A percentile compares a stretch with the other conserved stretches of the same genome.
Evolutionary conservation across 2,329 filamentous ascomycete species (phyloP).

Genomic region (Monosporascus cannonballus): DNA sequence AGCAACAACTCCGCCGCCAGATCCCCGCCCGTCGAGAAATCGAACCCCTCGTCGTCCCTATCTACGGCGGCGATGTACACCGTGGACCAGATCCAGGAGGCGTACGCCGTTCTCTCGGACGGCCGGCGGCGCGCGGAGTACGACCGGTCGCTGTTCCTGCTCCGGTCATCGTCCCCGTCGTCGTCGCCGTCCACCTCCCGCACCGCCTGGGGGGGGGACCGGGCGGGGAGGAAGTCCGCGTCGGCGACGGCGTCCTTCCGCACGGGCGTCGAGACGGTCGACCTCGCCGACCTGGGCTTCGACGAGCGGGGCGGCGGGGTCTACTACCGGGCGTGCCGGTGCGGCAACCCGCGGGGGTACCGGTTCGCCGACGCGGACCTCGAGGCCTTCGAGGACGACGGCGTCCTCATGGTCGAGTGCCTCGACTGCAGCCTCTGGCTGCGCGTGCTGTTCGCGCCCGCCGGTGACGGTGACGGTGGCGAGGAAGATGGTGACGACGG

Average conservation of each 20-base stretch:
- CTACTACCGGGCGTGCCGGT: slow-evolving; percentile 57
- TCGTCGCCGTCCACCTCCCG: slow-evolving; percentile 10
- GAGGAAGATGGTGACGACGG: neutral
- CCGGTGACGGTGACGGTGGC: slow-evolving; percentile 31
- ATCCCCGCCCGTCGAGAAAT: slow-evolving; percentile 4
- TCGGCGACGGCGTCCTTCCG: slow-evolving; percentile 16
- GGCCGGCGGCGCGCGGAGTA: slow-evolving; percentile 45
- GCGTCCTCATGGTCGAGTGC: slow-evolving; percentile 59
- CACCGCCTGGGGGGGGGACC: too few relatives aligned
- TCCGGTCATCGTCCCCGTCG: slow-evolving; percentile 10
- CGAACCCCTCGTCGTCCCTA: slow-evolving; percentile 4
- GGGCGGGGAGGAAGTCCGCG: neutral
- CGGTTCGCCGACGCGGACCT: slow-evolving; percentile 53
- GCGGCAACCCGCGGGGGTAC: slow-evolving; percentile 57
- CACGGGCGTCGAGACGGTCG: slow-evolving; percentile 57
- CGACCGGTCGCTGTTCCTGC: slow-evolving; percentile 41
- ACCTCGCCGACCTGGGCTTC: slow-evolving; percentile 57
- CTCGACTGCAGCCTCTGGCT: slow-evolving; percentile 62
- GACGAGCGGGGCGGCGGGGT: slow-evolving; percentile 36
- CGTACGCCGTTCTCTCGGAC: slow-evolving; percentile 51
- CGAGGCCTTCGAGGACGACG: slow-evolving; percentile 50
- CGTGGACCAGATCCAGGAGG: slow-evolving; percentile 58
- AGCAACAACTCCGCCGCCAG: slow-evolving; percentile 6
- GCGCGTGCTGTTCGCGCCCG: slow-evolving; percentile 55
- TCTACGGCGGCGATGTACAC: slow-evolving; percentile 32